Evolutionary conservation across 225 moss, liverwort and hornwort species (phyloP), one percentile per base, ranked within the genome.

Genomic region (Takakia lepidozioides): DNA sequence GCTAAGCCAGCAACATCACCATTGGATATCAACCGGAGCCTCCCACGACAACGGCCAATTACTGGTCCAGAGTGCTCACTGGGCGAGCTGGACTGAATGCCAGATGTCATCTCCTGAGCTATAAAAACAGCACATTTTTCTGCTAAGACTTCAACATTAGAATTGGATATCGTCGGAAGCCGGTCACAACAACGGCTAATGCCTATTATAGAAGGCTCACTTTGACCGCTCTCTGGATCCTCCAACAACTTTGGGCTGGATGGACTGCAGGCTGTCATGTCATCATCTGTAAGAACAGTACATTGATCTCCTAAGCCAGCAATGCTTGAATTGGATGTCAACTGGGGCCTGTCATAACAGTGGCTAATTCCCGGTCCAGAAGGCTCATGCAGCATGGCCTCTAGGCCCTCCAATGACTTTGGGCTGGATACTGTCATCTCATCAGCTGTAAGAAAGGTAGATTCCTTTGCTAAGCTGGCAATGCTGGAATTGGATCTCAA

Each of bases 71-170:
- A 65, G 68, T 10, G 77, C 77, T 58, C n/a, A 38, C 37, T 54
- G 65, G 17, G 50, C 72, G n/a, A 24, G 61, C 61, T 58, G 64
- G 68, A 55, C 77, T 72, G 38, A 78, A 78, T 27, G 46, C 43
- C 29, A 61, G 58, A n/a, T 56, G 30, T 27, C 27, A 21, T 27
- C 43, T 38, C 40, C n/a, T n/a, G n/a, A n/a, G n/a, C n/a, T n/a
- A n/a, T n/a, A n/a, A n/a, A n/a, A n/a, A n/a, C n/a, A n/a, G 3
- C 13, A 29, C 32, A 13, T 30, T 21, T 28, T 5, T 19, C 17
- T 15, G 18, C 43, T 56, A 27, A 29, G 14, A 18, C 25, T 24
- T 11, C 25, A 23, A 54, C 15, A 5, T 56, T 44, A 45, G 6
- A 16, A 16, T 17, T 16, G 7, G 8, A 41, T 41, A 41, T 41